Conservation (phyloP, 1,284 basidiomycete species). For the Pterulicium gracile region DNA sequence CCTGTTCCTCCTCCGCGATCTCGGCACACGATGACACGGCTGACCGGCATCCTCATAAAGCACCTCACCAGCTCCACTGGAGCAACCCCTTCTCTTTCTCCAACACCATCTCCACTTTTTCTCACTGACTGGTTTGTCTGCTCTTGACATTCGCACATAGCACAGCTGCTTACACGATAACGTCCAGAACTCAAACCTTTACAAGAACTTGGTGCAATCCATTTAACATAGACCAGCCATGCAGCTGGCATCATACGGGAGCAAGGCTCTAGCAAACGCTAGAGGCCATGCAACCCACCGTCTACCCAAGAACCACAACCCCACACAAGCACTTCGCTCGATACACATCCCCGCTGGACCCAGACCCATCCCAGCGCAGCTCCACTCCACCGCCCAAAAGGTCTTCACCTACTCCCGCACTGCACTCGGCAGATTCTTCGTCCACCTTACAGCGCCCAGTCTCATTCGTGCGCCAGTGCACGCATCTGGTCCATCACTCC, state of each 20-base stretch:
- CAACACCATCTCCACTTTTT: no score
- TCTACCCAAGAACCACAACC: neutral
- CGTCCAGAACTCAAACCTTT: no score
- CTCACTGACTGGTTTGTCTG: no score
- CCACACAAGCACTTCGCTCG: neutral
- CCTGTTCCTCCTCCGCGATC: no score
- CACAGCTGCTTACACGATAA: no score
- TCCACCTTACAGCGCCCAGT: conserved; percentile 47
- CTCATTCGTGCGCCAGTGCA: conserved; percentile 25
- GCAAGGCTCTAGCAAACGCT: conserved; percentile 2
- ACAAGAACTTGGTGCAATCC: no score
- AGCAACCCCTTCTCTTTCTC: no score
- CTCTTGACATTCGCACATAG: no score
- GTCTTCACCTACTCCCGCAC: conserved; percentile 43
- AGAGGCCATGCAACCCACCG: neutral
- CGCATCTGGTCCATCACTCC: conserved; percentile 26
- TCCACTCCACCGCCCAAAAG: conserved; percentile 26
- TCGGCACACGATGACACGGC: no score
- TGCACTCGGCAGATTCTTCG: conserved; percentile 42
- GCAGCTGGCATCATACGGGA: conserved; percentile 1
- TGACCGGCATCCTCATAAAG: no score
- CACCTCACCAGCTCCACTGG: no score
- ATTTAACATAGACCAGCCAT: no score
- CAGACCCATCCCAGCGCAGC: neutral
- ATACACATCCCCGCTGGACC: neutral